A percentile compares a stretch with the other conserved stretches of the same genome.
These are phyloP conservation scores for Solanum hybrid DNA, from an alignment of 305 asterid species.

Conservation along the genomic window DNA sequence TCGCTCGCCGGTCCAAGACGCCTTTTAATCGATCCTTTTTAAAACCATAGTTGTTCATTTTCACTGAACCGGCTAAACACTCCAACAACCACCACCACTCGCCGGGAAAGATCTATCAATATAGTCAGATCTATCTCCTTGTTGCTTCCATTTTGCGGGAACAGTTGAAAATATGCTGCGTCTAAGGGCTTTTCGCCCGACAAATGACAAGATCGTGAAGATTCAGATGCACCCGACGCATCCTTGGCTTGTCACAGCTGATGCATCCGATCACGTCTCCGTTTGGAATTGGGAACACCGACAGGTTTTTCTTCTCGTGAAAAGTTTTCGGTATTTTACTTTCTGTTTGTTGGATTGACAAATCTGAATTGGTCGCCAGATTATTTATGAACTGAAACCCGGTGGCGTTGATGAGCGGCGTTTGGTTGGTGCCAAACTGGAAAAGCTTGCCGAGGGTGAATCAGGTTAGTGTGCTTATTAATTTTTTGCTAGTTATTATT, in stretches of 20 bases:
- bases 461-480: slow-evolving; percentile 35
- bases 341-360: slow-evolving; percentile 1
- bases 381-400: slow-evolving; percentile 92
- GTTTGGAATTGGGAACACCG: slow-evolving; percentile 99
- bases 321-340: not conserved
- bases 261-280: slow-evolving; percentile 97
- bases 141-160: slow-evolving; percentile 8
- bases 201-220: slow-evolving; percentile 95
- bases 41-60: not conserved
- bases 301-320: slow-evolving; percentile 37
- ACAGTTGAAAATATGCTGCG: slow-evolving; percentile 47
- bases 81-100: not conserved
- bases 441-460: slow-evolving; percentile 98
- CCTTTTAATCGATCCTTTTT: not conserved
- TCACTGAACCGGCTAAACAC: not conserved
- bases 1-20: not conserved
- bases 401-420: slow-evolving; percentile 99
- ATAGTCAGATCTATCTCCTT: slow-evolving; percentile 30
- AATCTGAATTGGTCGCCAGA: slow-evolving; percentile 29
- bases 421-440: slow-evolving; percentile 94
- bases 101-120: not conserved
- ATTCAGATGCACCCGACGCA: slow-evolving; percentile 98
- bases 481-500: not conserved
- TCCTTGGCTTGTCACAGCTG: slow-evolving; percentile 97
- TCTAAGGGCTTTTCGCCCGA: slow-evolving; percentile 86